Conservation (phyloP, 371 early-diverging fungal species). For the Rhizopus stolonifer region DNA sequence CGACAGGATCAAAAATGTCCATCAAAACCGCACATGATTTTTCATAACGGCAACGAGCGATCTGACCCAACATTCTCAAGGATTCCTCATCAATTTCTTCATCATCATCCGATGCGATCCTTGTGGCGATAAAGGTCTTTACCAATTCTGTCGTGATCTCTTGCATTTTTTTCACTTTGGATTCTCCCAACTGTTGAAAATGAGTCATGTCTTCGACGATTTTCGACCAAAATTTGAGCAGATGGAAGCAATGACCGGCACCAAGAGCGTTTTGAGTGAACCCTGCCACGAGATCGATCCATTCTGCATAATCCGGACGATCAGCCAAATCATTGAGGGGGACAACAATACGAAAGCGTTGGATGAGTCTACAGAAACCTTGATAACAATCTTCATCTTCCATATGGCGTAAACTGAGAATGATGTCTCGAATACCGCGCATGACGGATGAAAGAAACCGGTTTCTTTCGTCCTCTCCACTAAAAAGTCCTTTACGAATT, state of each 20-base stretch:
- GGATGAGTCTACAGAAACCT: slow-evolving; percentile 78
- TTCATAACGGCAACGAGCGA: slow-evolving; percentile 71
- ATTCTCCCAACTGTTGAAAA: slow-evolving; percentile 29
- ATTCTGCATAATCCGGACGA: slow-evolving; percentile 56
- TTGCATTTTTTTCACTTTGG: slow-evolving; percentile 16
- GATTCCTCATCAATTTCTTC: slow-evolving; percentile 26
- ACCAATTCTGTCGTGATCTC: slow-evolving; percentile 34
- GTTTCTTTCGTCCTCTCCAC: slow-evolving; percentile 58
- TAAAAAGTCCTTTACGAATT: slow-evolving; percentile 79
- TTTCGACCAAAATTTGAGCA: slow-evolving; percentile 82
- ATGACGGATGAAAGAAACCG: slow-evolving; percentile 65
- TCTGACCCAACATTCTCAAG: slow-evolving; percentile 66
- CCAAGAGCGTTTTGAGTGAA: slow-evolving; percentile 75
- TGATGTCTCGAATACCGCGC: slow-evolving; percentile 61
- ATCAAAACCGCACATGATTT: slow-evolving; percentile 55
- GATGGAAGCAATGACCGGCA: slow-evolving; percentile 60
- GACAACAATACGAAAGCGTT: slow-evolving; percentile 74
- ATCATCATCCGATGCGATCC: slow-evolving; percentile 35
- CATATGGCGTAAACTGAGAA: slow-evolving; percentile 55
- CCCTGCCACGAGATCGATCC: slow-evolving; percentile 65
- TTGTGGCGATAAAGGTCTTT: slow-evolving; percentile 46
- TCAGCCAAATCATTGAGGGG: slow-evolving; percentile 72
- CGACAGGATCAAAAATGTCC: slow-evolving; percentile 62
- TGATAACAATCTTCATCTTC: slow-evolving; percentile 72
- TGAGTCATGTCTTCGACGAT: slow-evolving; percentile 59